phyloP scores from a whole-genome alignment of 2,329 filamentous ascomycete species.

The Zymoseptoria ardabiliae region DNA sequence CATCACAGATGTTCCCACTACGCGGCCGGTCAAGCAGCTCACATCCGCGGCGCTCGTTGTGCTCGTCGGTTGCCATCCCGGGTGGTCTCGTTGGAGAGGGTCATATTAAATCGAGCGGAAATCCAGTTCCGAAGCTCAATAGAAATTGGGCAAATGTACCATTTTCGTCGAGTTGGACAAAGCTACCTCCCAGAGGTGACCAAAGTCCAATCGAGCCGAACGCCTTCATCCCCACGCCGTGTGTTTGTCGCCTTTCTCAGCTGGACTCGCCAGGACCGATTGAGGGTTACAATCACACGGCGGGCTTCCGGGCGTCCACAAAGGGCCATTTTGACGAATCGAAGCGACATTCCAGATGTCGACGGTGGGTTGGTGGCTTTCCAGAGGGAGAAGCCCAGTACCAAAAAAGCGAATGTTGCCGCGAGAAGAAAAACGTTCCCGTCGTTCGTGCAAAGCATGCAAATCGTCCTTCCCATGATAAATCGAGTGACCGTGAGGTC shows the following conservation, averaged over 20 bases:
- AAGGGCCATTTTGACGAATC: constrained; percentile 9
- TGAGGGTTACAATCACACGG: constrained; percentile 15
- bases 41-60: background rate
- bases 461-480: constrained; percentile 6
- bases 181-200: background rate
- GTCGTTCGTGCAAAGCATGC: constrained; percentile 2
- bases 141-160: constrained; percentile 1
- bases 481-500: constrained; percentile 12
- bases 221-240: constrained; percentile 18
- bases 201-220: background rate
- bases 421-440: background rate
- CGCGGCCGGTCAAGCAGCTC: background rate
- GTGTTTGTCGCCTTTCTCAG: constrained; percentile 11
- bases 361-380: background rate
- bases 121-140: constrained; percentile 8
- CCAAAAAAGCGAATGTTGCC: background rate
- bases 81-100: constrained; percentile 2
- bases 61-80: background rate
- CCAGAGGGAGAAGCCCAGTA: background rate
- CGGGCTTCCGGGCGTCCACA: constrained; percentile 18
- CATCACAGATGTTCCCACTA: background rate
- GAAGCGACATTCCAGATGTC: constrained; percentile 13
- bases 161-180: background rate
- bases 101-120: constrained; percentile 19
- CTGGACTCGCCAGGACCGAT: constrained; percentile 9